phyloP scores from a whole-genome alignment of 1,284 basidiomycete genomes.

The Chalciporus sp. region DNA sequence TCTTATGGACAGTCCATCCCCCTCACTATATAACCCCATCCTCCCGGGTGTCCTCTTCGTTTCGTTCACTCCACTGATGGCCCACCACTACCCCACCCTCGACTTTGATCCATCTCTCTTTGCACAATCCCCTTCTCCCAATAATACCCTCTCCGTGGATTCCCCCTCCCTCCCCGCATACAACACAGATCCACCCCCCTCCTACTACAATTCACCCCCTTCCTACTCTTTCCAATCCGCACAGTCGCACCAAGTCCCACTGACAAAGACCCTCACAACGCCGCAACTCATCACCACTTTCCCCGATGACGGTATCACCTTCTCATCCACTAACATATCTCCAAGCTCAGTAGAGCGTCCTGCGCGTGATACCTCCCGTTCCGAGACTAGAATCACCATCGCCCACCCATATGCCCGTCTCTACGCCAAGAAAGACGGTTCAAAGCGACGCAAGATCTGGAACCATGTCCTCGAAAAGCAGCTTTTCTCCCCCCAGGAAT shows the following conservation, averaged over 20 bases:
- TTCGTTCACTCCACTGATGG: slow-evolving; percentile 16
- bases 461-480: slow-evolving; percentile 72
- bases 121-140: slow-evolving; percentile 1
- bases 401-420: slow-evolving; percentile 67
- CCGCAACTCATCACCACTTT: slow-evolving; percentile 12
- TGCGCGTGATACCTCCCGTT: slow-evolving; percentile 20
- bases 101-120: slow-evolving; percentile 17
- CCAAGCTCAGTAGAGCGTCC: slow-evolving; percentile 19
- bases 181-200: slow-evolving; percentile 13
- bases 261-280: neutral
- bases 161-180: slow-evolving; percentile 6
- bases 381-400: slow-evolving; percentile 39
- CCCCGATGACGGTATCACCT: slow-evolving; percentile 27
- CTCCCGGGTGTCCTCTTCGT: neutral
- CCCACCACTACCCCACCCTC: slow-evolving; percentile 17
- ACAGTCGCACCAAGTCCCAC: neutral
- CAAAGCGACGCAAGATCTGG: slow-evolving; percentile 72
- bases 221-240: slow-evolving; percentile 5
- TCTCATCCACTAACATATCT: slow-evolving; percentile 14
- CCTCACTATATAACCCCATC: slow-evolving; percentile 22
- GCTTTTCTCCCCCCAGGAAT: slow-evolving; percentile 65
- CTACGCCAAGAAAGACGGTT: slow-evolving; percentile 60
- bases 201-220: slow-evolving; percentile 10
- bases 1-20: slow-evolving; percentile 11
- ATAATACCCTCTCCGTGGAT: neutral